Evolutionary conservation across 768 basidiomycete genomes (phyloP).

Genomic region (Russula virescens): DNA sequence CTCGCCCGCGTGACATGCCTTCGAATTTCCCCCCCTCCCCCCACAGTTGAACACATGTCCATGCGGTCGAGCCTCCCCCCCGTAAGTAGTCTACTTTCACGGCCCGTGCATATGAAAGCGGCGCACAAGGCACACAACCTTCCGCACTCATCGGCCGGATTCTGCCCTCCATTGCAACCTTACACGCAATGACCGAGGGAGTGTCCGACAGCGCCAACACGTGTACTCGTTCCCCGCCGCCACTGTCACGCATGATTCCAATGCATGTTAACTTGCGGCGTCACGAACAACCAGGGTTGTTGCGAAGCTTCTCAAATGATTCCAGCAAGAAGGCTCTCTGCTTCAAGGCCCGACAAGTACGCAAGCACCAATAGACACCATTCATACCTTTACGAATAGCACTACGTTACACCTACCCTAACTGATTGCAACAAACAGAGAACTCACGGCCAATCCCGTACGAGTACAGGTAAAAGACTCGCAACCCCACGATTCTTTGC

Average conservation of each 20-base stretch:
- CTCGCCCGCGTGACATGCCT: no score
- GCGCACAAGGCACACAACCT: constrained; percentile 4
- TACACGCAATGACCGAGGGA: not conserved
- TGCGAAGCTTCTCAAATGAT: not conserved
- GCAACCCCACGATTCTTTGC: not conserved
- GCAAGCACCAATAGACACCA: not conserved
- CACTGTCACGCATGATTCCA: not conserved
- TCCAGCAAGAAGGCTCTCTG: not conserved
- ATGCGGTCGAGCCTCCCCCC: not conserved
- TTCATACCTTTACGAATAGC: constrained; percentile 9
- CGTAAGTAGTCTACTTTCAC: not conserved
- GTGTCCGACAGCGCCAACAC: not conserved
- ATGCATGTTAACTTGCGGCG: not conserved
- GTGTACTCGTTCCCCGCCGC: not conserved
- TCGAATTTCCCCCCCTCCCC: no score
- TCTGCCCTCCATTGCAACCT: not conserved
- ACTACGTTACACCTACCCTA: constrained; percentile 1
- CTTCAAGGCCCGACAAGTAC: constrained; percentile 1
- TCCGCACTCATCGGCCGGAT: constrained; percentile 11
- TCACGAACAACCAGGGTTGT: not conserved
- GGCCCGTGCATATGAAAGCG: not conserved
- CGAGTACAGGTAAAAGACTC: not conserved
- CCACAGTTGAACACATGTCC: not conserved
- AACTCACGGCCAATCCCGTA: no score
- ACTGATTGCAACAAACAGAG: constrained; percentile 2